Evolutionary conservation across 2,329 filamentous ascomycete genomes (phyloP).

Genomic region (Fusarium tricinctum): DNA sequence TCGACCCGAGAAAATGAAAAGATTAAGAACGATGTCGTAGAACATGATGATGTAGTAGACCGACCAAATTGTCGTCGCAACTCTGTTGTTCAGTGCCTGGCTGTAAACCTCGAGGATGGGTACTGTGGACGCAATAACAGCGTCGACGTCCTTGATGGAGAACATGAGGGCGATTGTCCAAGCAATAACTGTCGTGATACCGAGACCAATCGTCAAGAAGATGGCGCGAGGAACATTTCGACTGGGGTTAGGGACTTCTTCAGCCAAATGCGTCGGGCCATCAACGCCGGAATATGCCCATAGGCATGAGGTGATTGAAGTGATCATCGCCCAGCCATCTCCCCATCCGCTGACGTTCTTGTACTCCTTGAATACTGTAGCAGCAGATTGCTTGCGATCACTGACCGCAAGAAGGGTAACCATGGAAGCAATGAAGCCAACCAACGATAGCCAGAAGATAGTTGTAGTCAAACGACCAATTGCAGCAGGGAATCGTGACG

Average conservation of each 20-base stretch:
- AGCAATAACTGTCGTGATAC: slow-evolving; percentile 40
- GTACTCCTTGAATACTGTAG: slow-evolving; percentile 43
- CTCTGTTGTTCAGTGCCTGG: slow-evolving; percentile 42
- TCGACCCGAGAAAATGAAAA: slow-evolving; percentile 47
- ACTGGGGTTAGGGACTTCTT: slow-evolving; percentile 47
- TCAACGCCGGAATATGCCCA: slow-evolving; percentile 47
- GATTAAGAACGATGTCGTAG: slow-evolving; percentile 48
- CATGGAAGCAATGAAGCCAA: slow-evolving; percentile 46
- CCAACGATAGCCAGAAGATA: slow-evolving; percentile 43
- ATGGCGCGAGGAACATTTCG: slow-evolving; percentile 47
- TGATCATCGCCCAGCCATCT: slow-evolving; percentile 46
- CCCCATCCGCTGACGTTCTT: slow-evolving; percentile 46
- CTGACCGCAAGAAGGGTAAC: slow-evolving; percentile 41
- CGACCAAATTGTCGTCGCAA: slow-evolving; percentile 47
- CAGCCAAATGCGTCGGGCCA: slow-evolving; percentile 42
- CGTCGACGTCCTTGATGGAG: slow-evolving; percentile 44
- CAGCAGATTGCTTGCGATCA: slow-evolving; percentile 35
- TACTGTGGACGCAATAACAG: slow-evolving; percentile 42
- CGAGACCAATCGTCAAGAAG: slow-evolving; percentile 43
- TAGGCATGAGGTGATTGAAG: slow-evolving; percentile 44
- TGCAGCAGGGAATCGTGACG: slow-evolving; percentile 40
- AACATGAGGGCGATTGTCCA: slow-evolving; percentile 49
- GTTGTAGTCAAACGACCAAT: slow-evolving; percentile 45
- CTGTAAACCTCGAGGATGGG: slow-evolving; percentile 48
- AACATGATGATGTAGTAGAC: slow-evolving; percentile 49